Evolutionary conservation across 2,329 filamentous ascomycete species (phyloP).

Genomic region (Pseudocercospora pini-densiflorae): DNA sequence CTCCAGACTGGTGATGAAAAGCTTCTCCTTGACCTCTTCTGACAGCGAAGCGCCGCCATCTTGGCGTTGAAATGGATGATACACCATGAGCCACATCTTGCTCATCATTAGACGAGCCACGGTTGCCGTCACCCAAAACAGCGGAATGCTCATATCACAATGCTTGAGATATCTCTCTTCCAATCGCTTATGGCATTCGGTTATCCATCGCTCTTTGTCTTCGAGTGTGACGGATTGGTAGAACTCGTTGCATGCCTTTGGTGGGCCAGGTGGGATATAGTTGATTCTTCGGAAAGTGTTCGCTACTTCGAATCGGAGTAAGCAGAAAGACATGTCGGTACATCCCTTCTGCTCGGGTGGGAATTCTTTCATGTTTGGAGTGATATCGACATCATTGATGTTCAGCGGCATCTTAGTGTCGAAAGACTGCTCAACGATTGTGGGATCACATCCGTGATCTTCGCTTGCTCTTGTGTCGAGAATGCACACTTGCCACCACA

Average conservation of each 20-base stretch:
- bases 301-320: slow-evolving; percentile 59
- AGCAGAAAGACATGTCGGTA: slow-evolving; percentile 62
- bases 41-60: slow-evolving; percentile 62
- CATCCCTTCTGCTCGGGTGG: slow-evolving; percentile 56
- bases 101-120: slow-evolving; percentile 73
- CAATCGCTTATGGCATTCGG: slow-evolving; percentile 51
- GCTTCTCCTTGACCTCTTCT: slow-evolving; percentile 66
- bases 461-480: slow-evolving; percentile 65
- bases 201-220: slow-evolving; percentile 57
- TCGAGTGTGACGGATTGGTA: slow-evolving; percentile 50
- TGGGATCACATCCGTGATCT: slow-evolving; percentile 66
- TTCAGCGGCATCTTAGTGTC: slow-evolving; percentile 65
- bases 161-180: slow-evolving; percentile 56
- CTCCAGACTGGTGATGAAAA: slow-evolving; percentile 74
- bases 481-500: slow-evolving; percentile 65
- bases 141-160: slow-evolving; percentile 60
- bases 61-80: slow-evolving; percentile 71
- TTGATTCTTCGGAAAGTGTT: slow-evolving; percentile 53
- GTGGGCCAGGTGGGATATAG: slow-evolving; percentile 49
- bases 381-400: slow-evolving; percentile 59
- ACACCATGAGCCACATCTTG: slow-evolving; percentile 77
- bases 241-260: slow-evolving; percentile 47
- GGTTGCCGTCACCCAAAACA: slow-evolving; percentile 72
- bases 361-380: slow-evolving; percentile 54
- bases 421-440: slow-evolving; percentile 61